Evolutionary conservation across 2,329 filamentous ascomycete genomes (phyloP).

Genomic region (Fusarium napiforme): DNA sequence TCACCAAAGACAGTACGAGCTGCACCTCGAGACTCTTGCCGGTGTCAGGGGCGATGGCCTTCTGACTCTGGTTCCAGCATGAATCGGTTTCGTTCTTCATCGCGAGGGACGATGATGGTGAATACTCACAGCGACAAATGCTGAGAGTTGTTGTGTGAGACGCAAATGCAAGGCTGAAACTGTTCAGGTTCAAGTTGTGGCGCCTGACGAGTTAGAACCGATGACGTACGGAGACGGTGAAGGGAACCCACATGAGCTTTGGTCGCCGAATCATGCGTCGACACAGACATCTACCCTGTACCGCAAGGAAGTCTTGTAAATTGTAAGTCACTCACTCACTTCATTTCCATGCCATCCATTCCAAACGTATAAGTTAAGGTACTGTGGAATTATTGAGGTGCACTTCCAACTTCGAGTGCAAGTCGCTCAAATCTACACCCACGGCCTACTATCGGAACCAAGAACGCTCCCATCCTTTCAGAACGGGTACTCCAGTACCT

Average conservation of each 20-base stretch:
- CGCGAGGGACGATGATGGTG: not conserved
- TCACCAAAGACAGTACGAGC: conserved; percentile 74
- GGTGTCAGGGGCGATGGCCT: conserved; percentile 38
- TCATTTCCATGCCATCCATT: not conserved
- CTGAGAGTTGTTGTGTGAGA: conserved; percentile 19
- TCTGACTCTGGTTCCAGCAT: conserved; percentile 19
- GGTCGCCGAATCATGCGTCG: conserved; percentile 9
- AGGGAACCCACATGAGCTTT: conserved; percentile 24
- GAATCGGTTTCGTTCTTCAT: not conserved
- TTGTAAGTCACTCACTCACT: not conserved
- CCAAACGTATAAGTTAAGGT: not conserved
- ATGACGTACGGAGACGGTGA: conserved; percentile 31
- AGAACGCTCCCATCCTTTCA: not conserved
- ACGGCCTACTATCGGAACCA: not conserved
- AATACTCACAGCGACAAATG: conserved; percentile 6
- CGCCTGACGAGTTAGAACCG: conserved; percentile 21
- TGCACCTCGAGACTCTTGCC: conserved; percentile 68
- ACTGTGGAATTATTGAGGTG: not conserved
- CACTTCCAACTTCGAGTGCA: not conserved
- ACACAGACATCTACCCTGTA: not conserved
- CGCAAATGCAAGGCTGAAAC: conserved; percentile 38
- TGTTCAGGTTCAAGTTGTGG: conserved; percentile 16
- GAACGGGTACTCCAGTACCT: no score
- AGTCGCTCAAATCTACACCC: not conserved
- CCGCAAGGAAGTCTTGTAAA: not conserved